These are phyloP conservation scores for Tulasnella sp. DNA, from an alignment of 768 basidiomycete species.

Conservation along the genomic window DNA sequence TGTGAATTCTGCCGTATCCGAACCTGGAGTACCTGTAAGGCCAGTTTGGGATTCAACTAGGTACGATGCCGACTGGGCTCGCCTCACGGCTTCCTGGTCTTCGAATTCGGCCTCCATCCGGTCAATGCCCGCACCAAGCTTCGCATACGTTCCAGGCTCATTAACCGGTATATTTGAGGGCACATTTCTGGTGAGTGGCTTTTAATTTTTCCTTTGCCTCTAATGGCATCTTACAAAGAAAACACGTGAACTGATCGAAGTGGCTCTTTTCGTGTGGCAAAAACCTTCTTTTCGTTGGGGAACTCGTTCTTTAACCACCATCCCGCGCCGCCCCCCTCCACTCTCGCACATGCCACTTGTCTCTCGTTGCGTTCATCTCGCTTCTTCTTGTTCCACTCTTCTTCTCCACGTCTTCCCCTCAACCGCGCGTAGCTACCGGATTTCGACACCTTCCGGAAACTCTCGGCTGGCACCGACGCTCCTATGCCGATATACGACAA, in stretches of 20 bases:
- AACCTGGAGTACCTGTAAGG: neutral
- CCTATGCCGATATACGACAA: neutral
- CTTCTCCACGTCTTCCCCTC: neutral
- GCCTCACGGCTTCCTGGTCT: slow-evolving; percentile 43
- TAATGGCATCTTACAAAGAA: neutral
- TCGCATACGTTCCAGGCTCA: slow-evolving; percentile 43
- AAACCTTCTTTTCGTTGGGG: neutral
- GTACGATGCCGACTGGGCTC: slow-evolving; percentile 55
- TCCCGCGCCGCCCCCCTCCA: neutral
- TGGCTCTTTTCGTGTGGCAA: slow-evolving; percentile 3
- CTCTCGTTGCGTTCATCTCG: neutral
- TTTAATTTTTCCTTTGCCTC: neutral
- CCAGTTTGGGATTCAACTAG: slow-evolving; percentile 20
- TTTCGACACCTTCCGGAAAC: neutral
- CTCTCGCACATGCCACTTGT: neutral
- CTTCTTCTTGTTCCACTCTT: neutral
- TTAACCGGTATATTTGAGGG: slow-evolving; percentile 58
- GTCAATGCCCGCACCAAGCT: slow-evolving; percentile 28
- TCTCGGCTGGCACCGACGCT: neutral
- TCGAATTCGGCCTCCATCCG: slow-evolving; percentile 26
- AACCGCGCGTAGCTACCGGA: neutral
- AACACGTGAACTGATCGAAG: slow-evolving; percentile 6
- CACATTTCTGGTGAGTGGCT: slow-evolving; percentile 46
- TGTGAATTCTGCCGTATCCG: neutral
- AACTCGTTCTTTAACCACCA: neutral